Base-by-base conservation (phyloP, 2,329 filamentous ascomycete species). In the Thelonectria discophora region DNA sequence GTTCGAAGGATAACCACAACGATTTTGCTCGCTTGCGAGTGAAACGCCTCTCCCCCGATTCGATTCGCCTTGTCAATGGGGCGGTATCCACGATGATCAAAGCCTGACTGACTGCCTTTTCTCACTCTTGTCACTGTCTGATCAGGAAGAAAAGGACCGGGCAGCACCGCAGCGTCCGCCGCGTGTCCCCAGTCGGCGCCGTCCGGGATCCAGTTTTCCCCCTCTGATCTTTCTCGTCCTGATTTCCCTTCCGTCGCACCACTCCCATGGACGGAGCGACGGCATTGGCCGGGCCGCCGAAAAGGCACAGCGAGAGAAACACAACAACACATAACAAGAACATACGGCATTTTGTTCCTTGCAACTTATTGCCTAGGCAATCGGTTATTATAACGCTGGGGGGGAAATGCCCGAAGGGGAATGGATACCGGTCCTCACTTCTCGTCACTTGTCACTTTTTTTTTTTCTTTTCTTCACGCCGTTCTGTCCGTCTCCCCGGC, bases 161-260 rank as follows among this genome's bases (percentile, higher is more conserved):
- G 52, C 58, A 61, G 58, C 53, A 56, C 53, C 58, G 58, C 58
- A 61, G 40, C 47, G 15, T 52, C 46, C 55, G 50, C 64, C 59
- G 57, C 57, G 56, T 65, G 58, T 51, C 58, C 60, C 62, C 55
- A 64, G 42, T 68, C 60, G 64, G 65, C 58, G 40, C 53, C 49
- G 58, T 51, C 51, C 65, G 58, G 37, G 55, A 60, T 56, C 49
- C 56, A 57, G 30, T 52, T 24, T 53, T 40, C 17, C 15, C 46
- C 51, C n/a, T n/a, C n/a, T n/a, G n/a, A n/a, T 57, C 40, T 49
- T 46, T 37, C 15, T 46, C 40, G 34, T 55, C 46, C 39, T 46
- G 24, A 43, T 3, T 27, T 47, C 9, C 48, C 27, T 47, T 51
- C 59, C 43, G 45, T 53, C 54, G 55, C 59, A 58, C 50, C 49